Base-by-base conservation (phyloP, 2,329 filamentous ascomycete species). In the Cercospora beticola region DNA sequence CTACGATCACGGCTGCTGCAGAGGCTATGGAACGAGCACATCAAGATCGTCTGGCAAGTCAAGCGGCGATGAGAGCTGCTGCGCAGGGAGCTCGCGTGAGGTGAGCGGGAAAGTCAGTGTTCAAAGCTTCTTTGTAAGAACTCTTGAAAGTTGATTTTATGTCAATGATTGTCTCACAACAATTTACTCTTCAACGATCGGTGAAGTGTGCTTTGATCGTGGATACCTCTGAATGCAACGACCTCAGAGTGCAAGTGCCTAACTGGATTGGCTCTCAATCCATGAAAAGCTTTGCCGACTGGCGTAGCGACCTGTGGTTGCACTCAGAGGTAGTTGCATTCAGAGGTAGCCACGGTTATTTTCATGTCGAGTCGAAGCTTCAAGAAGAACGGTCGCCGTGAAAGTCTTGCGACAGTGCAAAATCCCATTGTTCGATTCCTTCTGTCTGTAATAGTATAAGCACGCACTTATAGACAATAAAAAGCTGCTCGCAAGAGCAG, bases 1-100 rank as follows among this genome's bases (percentile, higher is more conserved):
- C 67, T 0, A 61, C 62, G 36, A 43, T 68, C 10, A 68, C 56
- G 23, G 62, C 62, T 31, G 62, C 62, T n/a, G 62, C 62, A 59
- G 56, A 59, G 8, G 56, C 56, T 59, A 59, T 59, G 31, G 62
- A 59, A 30, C 5, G 62, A 28, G 62, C 54, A 21, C 62, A 65
- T 31, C 62, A 65, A 10, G 62, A 65, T 30, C 52, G 62, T 26
- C 30, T 65, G 6, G 26, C 31, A 12, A 28, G 30, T 10, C 62
- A 65, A 30, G 52, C 52, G 21, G 62, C 62, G 3, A 58, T 65
- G 49, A 14, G 52, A 21, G 62, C 62, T 46, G 62, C 62, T 58
- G 62, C 36, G 28, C 56, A 59, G 56, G 56, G 56, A 31, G 56
- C 56, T 31, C 28, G 56, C 9, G 16, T 59, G 16, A 33, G 56